Base-by-base conservation (phyloP, 1,284 basidiomycete genomes). In the Rhodotorula sp. region DNA sequence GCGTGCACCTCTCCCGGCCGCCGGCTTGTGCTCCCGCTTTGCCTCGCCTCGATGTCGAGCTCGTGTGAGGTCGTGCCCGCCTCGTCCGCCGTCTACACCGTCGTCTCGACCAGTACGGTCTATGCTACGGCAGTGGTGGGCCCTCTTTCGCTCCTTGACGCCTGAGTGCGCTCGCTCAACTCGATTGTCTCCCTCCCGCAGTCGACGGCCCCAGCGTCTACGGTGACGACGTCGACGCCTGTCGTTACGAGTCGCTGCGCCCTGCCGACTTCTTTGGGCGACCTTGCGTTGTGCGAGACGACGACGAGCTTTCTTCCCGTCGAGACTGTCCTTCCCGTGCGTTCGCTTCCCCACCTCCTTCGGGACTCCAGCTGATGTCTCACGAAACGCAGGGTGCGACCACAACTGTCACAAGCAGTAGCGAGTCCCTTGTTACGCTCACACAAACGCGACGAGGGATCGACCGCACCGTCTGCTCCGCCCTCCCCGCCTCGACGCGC, bases 391-490 rank as follows among this genome's bases (percentile, higher is more conserved):
- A 67, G 66, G 66, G 66, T 9, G 34, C 41, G 6, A 55, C 54
- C 27, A 27, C 53, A 32, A 61, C 51, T 4, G 15, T 67, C 15
- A 61, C 54, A 34, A 61, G 59, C 34, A 61, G 51, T 1, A 51
- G 59, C 3, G 25, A 61, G 37, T 34, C 59, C 12, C 39, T 67
- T 32, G 59, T 55, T 22, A 37, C 66, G 19, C n/a, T 56, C 25
- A 37, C 34, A 27, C 36, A 51, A 29, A 68, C 67, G 25, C n/a
- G 55, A 32, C n/a, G 25, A 4, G 66, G 19, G 9, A 29, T 36
- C 27, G 61, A 46, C 22, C 64, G 67, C 39, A 69, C 67, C 25
- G 39, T 46, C 8, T 69, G 62, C 51, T n/a, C 57, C 21, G 59
- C 59, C 9, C 22, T 44, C 29, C 46, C 44, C 17, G 25, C 57